Base-by-base conservation (phyloP, 805 yeast genomes). In the Hanseniaspora valbyensis region DNA sequence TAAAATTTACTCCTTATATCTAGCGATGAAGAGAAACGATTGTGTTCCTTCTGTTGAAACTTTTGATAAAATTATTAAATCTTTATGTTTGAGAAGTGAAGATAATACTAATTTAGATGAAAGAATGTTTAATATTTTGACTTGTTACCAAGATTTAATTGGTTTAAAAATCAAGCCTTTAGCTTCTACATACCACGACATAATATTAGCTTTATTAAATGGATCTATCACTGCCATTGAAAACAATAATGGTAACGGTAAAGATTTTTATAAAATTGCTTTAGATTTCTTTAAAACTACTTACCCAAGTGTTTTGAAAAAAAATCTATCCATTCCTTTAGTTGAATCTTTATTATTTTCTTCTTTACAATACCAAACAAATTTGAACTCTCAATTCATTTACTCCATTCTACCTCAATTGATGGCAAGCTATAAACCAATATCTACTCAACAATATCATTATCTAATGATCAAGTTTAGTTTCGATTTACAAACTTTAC, bases 121-220 rank as follows among this genome's bases (percentile, higher is more conserved):
- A 42, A 75, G 74, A 59, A 68, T 83, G 60, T 81, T 84, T 2
- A 76, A 73, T 49, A 61, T 83, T 52, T 65, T 83, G 55, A 80
- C 77, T 19, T 78, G 81, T 32, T 83, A 83, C 59, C 83, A 83
- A 45, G 88, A 81, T 57, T 66, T 81, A 60, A 68, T 83, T 34
- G 59, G 74, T 22, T 69, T 71, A 55, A 70, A 68, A 54, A 53
- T 76, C 36, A 79, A 76, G 59, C 92, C 92, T 16, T 69, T 73
- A 24, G 58, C 61, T 38, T 67, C 66, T 18, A 80, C 84, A 7
- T 82, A 76, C 61, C 68, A 74, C 56, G 61, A 75, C 2, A 72
- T 75, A 4, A 66, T 83, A 42, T 63, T 66, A 21, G 71, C 75
- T 28, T 66, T 83, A 25, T 67, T 81, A 48, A 64, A 66, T 36